Evolutionary conservation across 257 asterid species (phyloP), one percentile per base, ranked within the genome.

Genomic region (Solanum paucissectum): DNA sequence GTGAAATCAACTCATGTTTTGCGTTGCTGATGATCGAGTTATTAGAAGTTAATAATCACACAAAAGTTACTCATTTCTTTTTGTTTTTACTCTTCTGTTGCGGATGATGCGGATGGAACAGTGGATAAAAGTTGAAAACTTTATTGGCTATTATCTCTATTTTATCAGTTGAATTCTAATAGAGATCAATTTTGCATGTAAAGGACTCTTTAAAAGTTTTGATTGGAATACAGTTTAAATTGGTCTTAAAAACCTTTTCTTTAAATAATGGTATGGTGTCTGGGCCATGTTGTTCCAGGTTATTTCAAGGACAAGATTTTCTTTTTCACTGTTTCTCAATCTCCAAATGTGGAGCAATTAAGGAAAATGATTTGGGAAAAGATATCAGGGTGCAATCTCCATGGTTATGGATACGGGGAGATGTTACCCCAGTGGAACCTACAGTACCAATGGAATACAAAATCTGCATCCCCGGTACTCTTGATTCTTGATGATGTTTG

Each of bases 401-500:
- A 88, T 12, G 83, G 76, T 25, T 71, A 73, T 32, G 90, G 89
- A 12, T 66, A 58, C n/a, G 89, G 86, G 12, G 89, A 52, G 85
- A 77, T 86, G 86, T 79, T 92, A 83, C 93, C 98, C 8, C 90
- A 85, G 62, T 33, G 87, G 52, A 91, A 89, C 36, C 89, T 89
- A 11, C 89, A 90, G 55, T 84, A 75, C 86, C 90, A 90, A 16
- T 81, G 84, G 38, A 92, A 89, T 10, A 71, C 73, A 21, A 92
- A 88, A 8, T 37, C 75, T 79, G 85, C 90, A 33, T 60, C 90
- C 32, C 90, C 93, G 23, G 74, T 92, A 11, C 93, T 96, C 33
- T 64, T 96, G 75, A 92, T 96, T 83, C 94, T 96, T 81, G 98
- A 96, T 87, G 99, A 96, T 89, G 95, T 96, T 87, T 96, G 99